Evolutionary conservation across 2,329 filamentous ascomycete genomes (phyloP), one percentile per base, ranked within the genome.

Genomic region (Phialophora expanda): DNA sequence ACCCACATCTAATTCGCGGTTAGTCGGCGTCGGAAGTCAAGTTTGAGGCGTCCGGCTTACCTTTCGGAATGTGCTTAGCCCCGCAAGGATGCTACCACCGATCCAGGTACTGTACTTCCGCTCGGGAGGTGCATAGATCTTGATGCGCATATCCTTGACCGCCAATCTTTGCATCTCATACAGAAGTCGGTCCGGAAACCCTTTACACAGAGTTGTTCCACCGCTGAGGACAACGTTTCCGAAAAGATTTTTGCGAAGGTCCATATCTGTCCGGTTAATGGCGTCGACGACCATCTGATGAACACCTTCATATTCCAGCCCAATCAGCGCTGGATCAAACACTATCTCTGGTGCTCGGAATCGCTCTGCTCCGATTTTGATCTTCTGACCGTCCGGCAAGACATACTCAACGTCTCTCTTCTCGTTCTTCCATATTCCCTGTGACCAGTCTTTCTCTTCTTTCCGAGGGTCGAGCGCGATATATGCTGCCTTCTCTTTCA

Each of bases 41-140:
- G 53, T 20, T 34, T 20, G n/a, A 51, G 7, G 20, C 9, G 12
- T 11, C 66, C 17, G 55, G 76, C 85, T 77, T 79, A 95, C 93
- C 90, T 98, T 99, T 83, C 94, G 90, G 82, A 99, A 99, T 62
- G 95, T 99, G 83, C 94, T 98, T 79, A 99, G 81, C 6, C 95
- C 94, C 38, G 95, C 95, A 71, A 99, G 83, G 80, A 99, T 99
- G 78, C 95, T 97, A 63, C 95, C 95, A 70, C 95, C 95, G 73
- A 98, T 98, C 95, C 95, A 99, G 34, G 95, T 99, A 69, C 93
- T 97, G 83, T 98, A 99, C 80, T 98, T 97, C 72, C 95, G 87
- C 84, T 99, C 95, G 5, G 95, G 94, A 62, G 95, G 95, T 61
- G 95, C 95, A 82, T 96, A 97, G 76, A 99, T 99, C 85, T 97